Evolutionary conservation across 257 asterid species (phyloP).

Genomic region (Lantana camara): DNA sequence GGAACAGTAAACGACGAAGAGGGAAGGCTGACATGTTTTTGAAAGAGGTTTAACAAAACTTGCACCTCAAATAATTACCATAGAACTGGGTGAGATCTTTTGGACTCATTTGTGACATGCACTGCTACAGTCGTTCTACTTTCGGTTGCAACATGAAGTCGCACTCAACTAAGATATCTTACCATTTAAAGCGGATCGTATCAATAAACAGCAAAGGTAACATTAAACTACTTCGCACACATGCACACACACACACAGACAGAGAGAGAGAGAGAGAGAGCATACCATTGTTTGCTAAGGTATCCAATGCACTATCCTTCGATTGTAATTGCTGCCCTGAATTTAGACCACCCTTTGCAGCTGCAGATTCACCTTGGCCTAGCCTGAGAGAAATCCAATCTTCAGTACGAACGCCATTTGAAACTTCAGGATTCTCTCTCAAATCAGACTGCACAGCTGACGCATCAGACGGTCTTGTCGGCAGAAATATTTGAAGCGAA

Average conservation of each 20-base stretch:
- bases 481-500: slow-evolving; percentile 92
- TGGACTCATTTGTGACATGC: not conserved
- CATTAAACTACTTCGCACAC: not conserved
- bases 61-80: slow-evolving; percentile 2
- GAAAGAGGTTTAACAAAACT: not conserved
- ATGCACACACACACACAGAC: not conserved
- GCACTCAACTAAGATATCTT: slow-evolving; percentile 12
- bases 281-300: slow-evolving; percentile 71
- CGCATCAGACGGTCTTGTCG: slow-evolving; percentile 75
- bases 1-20: slow-evolving; percentile 12
- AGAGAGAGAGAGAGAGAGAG: not conserved
- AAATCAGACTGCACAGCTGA: slow-evolving; percentile 52
- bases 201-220: not conserved
- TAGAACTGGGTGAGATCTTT: not conserved
- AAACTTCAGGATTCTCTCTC: slow-evolving; percentile 56
- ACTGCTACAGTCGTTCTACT: not conserved
- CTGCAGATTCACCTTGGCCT: slow-evolving; percentile 43
- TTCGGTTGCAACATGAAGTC: slow-evolving; percentile 1
- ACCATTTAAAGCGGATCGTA: not conserved
- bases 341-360: slow-evolving; percentile 50
- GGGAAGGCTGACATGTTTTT: not conserved
- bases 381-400: slow-evolving; percentile 93
- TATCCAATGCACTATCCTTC: slow-evolving; percentile 49
- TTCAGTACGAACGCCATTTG: slow-evolving; percentile 67
- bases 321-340: slow-evolving; percentile 52